A percentile compares a stretch with the other conserved stretches of the same genome.
Conservation (phyloP, 2,329 filamentous ascomycete species). For the Uncinocarpus reesii region DNA sequence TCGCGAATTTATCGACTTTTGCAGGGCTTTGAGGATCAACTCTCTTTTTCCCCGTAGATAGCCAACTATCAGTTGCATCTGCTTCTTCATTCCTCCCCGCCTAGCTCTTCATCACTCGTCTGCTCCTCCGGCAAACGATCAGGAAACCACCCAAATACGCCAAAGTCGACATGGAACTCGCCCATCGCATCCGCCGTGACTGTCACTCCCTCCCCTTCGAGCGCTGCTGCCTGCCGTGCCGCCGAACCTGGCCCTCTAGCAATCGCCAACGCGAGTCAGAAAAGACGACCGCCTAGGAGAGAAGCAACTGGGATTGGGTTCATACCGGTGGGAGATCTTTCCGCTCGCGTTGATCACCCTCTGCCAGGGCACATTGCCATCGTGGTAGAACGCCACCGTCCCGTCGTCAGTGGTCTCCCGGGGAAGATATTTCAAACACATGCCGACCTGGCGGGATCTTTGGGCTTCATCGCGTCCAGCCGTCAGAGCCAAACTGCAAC, state of each 20-base stretch:
- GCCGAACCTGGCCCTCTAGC: constrained; percentile 34
- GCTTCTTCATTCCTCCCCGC: constrained; percentile 6
- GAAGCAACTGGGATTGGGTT: too few relatives aligned
- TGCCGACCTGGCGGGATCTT: constrained; percentile 71
- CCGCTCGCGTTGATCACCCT: constrained; percentile 82
- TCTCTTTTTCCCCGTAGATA: too few relatives aligned
- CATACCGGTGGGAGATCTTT: constrained; percentile 70
- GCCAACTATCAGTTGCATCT: too few relatives aligned
- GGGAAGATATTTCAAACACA: constrained; percentile 80
- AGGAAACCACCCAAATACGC: constrained; percentile 42
- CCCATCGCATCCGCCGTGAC: constrained; percentile 36
- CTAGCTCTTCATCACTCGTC: constrained; percentile 12
- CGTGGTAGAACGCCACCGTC: constrained; percentile 51
- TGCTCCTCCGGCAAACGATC: constrained; percentile 32
- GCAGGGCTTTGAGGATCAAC: too few relatives aligned
- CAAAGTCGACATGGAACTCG: constrained; percentile 36
- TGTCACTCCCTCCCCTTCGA: constrained; percentile 35
- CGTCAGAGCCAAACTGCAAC: neutral
- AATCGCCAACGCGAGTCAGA: neutral
- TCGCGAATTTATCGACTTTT: too few relatives aligned
- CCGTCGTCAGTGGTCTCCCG: constrained; percentile 5
- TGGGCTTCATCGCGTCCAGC: constrained; percentile 46
- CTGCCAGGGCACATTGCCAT: constrained; percentile 83
- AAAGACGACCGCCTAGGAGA: too few relatives aligned
- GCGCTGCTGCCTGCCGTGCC: constrained; percentile 33